Evolutionary conservation across 768 basidiomycete species (phyloP), one percentile per base, ranked within the genome.

Genomic region (Chalciporus chontae): DNA sequence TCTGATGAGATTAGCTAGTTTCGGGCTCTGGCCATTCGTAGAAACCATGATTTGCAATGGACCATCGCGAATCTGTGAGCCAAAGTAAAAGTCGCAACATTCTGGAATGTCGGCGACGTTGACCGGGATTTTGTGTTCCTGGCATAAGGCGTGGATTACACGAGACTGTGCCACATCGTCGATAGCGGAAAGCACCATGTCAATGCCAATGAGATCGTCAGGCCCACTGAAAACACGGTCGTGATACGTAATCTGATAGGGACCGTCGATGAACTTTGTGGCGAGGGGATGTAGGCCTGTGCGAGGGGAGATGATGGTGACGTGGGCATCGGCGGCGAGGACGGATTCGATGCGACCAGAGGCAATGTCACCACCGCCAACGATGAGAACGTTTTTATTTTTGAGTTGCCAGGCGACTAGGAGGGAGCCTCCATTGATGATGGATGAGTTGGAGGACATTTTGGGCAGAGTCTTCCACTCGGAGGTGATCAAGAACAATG

Each of bases 1-100:
- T 55, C 85, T 81, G 47, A 99, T 82, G 58, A 96, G 73, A 54
- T 87, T 87, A 4, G 94, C 93, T 63, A 98, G 76, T 62, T 90
- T 85, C 2, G 96, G 96, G 11, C 92, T 90, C 59, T 89, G 84
- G 27, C 96, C 96, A 53, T 90, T 90, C 4, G 96, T 98, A 15
- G 92, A 94, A 45, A 99, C 84, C 88, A 98, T 87, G 55, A 99
- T 83, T 69, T 96, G 94, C 19, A 99, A 72, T 0, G 94, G 90
- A 0, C 95, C 94, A 52, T 84, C 79, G 26, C 91, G 85, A 52
- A 97, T 83, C 66, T 92, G 90, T 3, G 91, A 88, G 43, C 96
- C 96, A 71, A 98, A 99, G 75, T 94, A 98, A 64, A 99, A 99
- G 70, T 99, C 95, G 75, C 96, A 99, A 38, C 85, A 80, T 39